phyloP scores from a whole-genome alignment of 768 basidiomycete species.

The Gymnopilus junonius region DNA sequence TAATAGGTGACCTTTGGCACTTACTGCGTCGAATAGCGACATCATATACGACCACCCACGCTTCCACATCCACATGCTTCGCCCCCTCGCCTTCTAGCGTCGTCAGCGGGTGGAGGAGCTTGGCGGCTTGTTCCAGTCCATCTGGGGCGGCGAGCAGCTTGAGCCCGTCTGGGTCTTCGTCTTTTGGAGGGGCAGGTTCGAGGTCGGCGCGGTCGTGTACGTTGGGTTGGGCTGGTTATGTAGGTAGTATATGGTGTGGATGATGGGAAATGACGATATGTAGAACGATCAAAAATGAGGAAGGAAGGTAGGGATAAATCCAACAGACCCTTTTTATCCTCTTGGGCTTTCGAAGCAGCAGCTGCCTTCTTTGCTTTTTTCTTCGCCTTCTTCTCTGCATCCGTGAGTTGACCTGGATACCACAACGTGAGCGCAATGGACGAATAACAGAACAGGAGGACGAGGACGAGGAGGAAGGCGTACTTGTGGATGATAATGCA shows the following conservation, averaged over 20 bases:
- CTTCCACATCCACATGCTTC: conserved; percentile 51
- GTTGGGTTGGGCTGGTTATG: conserved; percentile 40
- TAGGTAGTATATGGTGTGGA: too few relatives aligned
- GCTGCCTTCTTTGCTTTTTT: conserved; percentile 84
- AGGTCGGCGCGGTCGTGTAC: conserved; percentile 74
- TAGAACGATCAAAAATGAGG: too few relatives aligned
- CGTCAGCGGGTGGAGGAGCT: conserved; percentile 67
- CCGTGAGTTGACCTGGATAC: conserved; percentile 56
- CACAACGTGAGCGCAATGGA: too few relatives aligned
- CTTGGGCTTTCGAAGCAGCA: conserved; percentile 55
- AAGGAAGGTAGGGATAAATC: too few relatives aligned
- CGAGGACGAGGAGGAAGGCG: too few relatives aligned
- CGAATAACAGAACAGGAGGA: too few relatives aligned
- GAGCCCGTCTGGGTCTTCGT: conserved; percentile 85
- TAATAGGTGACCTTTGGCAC: too few relatives aligned
- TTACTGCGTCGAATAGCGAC: conserved; percentile 83
- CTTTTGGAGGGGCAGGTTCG: conserved; percentile 57
- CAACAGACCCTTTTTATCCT: conserved; percentile 78
- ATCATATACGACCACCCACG: conserved; percentile 80
- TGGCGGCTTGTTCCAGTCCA: conserved; percentile 76
- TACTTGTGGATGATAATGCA: conserved; percentile 42
- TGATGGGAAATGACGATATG: too few relatives aligned
- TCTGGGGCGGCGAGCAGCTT: conserved; percentile 67
- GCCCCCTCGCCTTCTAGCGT: conserved; percentile 31
- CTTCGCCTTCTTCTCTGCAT: conserved; percentile 79